phyloP scores from a whole-genome alignment of 2,329 filamentous ascomycete species.

The Alternaria brassicae region DNA sequence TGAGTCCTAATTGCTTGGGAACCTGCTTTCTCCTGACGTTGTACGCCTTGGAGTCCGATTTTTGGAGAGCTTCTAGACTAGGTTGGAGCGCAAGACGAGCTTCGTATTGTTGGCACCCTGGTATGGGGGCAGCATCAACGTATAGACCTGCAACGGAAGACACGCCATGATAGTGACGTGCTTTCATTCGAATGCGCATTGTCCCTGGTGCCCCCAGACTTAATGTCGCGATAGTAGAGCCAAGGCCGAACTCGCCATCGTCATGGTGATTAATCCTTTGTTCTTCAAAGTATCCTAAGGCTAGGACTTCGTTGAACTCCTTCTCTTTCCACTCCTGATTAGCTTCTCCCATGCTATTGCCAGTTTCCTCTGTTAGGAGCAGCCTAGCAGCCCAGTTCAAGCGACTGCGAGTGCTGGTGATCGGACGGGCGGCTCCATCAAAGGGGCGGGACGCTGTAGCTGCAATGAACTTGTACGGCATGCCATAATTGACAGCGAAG shows the following conservation, averaged over 20 bases:
- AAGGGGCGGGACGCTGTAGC: slow-evolving; percentile 50
- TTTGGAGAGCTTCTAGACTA: slow-evolving; percentile 34
- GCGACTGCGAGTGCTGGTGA: slow-evolving; percentile 61
- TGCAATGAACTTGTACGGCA: slow-evolving; percentile 71
- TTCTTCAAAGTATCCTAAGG: slow-evolving; percentile 67
- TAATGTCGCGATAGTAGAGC: slow-evolving; percentile 66
- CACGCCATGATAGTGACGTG: slow-evolving; percentile 54
- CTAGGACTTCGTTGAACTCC: slow-evolving; percentile 69
- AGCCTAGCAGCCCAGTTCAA: slow-evolving; percentile 63
- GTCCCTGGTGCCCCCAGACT: slow-evolving; percentile 65
- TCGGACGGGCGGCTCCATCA: slow-evolving; percentile 42
- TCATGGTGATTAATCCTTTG: slow-evolving; percentile 70
- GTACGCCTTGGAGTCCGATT: slow-evolving; percentile 29
- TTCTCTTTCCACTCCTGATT: slow-evolving; percentile 23
- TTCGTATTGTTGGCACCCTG: slow-evolving; percentile 43
- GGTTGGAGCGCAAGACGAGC: slow-evolving; percentile 44
- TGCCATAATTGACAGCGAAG: slow-evolving; percentile 65
- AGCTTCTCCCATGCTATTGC: slow-evolving; percentile 18
- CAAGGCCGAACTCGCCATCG: slow-evolving; percentile 69
- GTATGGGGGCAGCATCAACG: slow-evolving; percentile 39
- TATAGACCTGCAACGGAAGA: slow-evolving; percentile 41
- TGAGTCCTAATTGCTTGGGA: slow-evolving; percentile 48
- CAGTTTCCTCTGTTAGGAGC: slow-evolving; percentile 45
- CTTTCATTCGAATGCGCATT: slow-evolving; percentile 67
- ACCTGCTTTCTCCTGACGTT: slow-evolving; percentile 40